These are phyloP conservation scores for Petunia axillaris DNA, from an alignment of 257 asterid genomes.

Conservation along the genomic window DNA sequence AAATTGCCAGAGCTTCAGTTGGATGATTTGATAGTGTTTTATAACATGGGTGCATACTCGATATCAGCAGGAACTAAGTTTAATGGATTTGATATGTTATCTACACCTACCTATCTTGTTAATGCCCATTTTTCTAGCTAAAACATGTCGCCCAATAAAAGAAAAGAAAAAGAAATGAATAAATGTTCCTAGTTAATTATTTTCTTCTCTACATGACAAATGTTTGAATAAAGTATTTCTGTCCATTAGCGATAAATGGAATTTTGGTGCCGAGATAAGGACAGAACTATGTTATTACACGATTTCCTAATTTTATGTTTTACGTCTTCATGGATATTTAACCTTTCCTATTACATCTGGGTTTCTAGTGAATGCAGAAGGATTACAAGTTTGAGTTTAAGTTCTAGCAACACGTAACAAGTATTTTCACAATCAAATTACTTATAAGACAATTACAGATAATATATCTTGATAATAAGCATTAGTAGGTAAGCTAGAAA, in stretches of 20 bases:
- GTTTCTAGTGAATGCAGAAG: too few relatives aligned
- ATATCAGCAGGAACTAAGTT: slow-evolving; percentile 10
- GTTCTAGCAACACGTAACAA: too few relatives aligned
- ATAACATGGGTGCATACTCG: slow-evolving; percentile 29
- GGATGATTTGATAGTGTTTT: slow-evolving; percentile 31
- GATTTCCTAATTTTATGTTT: not conserved
- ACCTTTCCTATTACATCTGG: too few relatives aligned
- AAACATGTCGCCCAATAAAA: not conserved
- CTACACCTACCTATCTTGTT: slow-evolving; percentile 16
- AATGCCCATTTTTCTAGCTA: not conserved
- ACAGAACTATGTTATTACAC: not conserved
- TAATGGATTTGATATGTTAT: slow-evolving; percentile 26
- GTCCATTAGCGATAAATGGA: not conserved
- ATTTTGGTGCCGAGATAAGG: not conserved
- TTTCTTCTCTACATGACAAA: not conserved
- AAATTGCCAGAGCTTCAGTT: slow-evolving; percentile 26
- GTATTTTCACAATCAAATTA: too few relatives aligned
- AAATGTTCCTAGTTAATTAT: not conserved
- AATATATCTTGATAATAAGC: too few relatives aligned
- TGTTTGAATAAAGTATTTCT: not conserved
- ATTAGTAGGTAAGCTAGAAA: too few relatives aligned
- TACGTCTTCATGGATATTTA: not conserved
- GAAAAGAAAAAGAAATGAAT: not conserved
- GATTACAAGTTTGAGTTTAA: too few relatives aligned
- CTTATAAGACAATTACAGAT: too few relatives aligned